A percentile compares a stretch with the other conserved stretches of the same genome.
These are phyloP conservation scores for Diplodia mutila DNA, from an alignment of 2,329 filamentous ascomycete species.

Conservation along the genomic window DNA sequence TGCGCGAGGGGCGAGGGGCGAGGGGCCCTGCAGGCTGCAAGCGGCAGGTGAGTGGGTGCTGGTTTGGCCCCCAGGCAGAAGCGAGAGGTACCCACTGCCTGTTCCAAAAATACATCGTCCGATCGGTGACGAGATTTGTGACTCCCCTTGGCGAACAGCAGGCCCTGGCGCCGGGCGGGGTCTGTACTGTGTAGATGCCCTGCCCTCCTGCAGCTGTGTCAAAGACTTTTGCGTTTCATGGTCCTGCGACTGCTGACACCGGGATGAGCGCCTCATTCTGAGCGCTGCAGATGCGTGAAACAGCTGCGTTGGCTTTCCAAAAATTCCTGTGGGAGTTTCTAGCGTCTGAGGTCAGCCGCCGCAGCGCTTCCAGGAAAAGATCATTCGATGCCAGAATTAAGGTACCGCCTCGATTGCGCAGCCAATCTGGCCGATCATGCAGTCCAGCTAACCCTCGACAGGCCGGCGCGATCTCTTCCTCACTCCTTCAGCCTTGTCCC, in stretches of 20 bases:
- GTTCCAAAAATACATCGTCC: constrained; percentile 22
- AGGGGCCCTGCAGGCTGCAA: constrained; percentile 3
- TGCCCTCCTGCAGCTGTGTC: not conserved
- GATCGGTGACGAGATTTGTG: constrained; percentile 15
- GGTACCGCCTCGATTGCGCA: constrained; percentile 21
- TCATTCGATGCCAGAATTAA: constrained; percentile 19
- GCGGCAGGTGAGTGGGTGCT: constrained; percentile 4
- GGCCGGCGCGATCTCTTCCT: not conserved
- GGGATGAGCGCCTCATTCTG: not conserved
- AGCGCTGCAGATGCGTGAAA: constrained; percentile 1
- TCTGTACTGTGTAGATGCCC: not conserved
- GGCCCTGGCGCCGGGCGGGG: not conserved
- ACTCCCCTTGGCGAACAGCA: not conserved
- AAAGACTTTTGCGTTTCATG: constrained; percentile 5
- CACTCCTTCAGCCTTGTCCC: constrained; percentile 21
- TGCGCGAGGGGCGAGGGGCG: too few species aligned
- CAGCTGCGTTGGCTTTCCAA: constrained; percentile 9
- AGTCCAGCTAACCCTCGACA: not conserved
- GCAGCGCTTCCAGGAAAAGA: constrained; percentile 23
- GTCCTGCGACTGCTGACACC: not conserved
- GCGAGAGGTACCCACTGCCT: constrained; percentile 21
- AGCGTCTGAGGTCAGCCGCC: constrained; percentile 21
- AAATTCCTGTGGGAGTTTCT: constrained; percentile 11
- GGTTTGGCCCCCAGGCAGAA: constrained; percentile 12
- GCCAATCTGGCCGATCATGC: constrained; percentile 12